phyloP scores from a whole-genome alignment of 495 filamentous ascomycete genomes.

The Annulohypoxylon moriforme region DNA sequence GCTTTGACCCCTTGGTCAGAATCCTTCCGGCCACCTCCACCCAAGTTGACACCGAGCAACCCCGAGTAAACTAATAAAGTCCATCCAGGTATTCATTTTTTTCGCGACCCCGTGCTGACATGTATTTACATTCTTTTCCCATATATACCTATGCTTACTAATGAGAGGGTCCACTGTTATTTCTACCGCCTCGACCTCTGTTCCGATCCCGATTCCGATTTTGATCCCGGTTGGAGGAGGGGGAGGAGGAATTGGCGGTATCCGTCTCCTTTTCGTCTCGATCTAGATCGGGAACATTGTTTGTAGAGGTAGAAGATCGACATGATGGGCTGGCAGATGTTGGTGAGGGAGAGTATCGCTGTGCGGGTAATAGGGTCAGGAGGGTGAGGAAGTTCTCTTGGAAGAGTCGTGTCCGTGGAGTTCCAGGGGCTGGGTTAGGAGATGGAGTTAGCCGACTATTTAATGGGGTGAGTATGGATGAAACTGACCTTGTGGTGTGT shows the following conservation, averaged over 20 bases:
- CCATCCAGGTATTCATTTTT: neutral
- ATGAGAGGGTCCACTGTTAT: neutral
- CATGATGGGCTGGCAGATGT: neutral
- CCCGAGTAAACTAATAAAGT: neutral
- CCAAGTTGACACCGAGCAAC: slow-evolving; percentile 7
- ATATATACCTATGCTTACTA: too few relatives aligned
- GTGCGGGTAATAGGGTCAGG: slow-evolving; percentile 7
- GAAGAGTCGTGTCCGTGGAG: slow-evolving; percentile 2
- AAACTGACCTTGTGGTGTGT: neutral
- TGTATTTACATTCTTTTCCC: neutral
- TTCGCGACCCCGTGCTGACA: neutral
- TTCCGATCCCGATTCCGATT: neutral
- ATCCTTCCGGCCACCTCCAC: neutral
- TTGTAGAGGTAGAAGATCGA: neutral
- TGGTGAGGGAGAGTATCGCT: neutral
- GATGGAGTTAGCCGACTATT: neutral
- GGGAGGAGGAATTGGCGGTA: neutral
- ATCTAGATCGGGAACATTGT: neutral
- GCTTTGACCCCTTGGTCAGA: neutral
- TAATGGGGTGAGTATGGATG: neutral
- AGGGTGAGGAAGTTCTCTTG: slow-evolving; percentile 17
- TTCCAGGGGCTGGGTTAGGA: neutral
- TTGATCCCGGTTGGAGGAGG: neutral
- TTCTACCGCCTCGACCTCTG: neutral
- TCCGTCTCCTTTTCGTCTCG: neutral